Conservation (phyloP, 192 early-diverging fungal genomes). For the Coemansia sp. region DNA sequence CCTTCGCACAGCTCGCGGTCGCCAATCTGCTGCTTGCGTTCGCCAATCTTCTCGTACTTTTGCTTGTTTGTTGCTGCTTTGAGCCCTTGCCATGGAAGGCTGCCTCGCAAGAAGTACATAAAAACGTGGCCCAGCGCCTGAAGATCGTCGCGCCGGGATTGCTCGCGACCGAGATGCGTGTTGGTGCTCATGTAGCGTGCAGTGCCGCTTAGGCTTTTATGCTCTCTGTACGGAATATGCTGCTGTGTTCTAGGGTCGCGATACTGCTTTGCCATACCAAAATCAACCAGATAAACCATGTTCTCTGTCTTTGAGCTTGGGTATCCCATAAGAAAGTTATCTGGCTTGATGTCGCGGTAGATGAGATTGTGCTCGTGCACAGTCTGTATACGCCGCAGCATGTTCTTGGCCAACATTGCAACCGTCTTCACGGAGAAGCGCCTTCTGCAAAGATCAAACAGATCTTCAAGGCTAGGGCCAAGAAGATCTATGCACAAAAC, state of each 20-base stretch:
- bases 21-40: constrained; percentile 91
- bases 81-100: constrained; percentile 95
- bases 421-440: constrained; percentile 93
- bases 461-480: constrained; percentile 90
- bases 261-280: constrained; percentile 99
- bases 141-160: constrained; percentile 95
- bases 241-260: constrained; percentile 93
- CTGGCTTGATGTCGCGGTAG: constrained; percentile 98
- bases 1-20: constrained; percentile 90
- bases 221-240: constrained; percentile 97
- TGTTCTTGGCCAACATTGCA: constrained; percentile 92
- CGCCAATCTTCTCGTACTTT: constrained; percentile 99
- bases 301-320: constrained; percentile 62
- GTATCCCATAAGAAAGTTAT: constrained; percentile 95
- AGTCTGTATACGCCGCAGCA: constrained; percentile 85
- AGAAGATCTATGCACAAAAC: constrained; percentile 93
- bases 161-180: constrained; percentile 96
- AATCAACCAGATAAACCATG: constrained; percentile 89
- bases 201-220: constrained; percentile 91
- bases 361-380: constrained; percentile 95
- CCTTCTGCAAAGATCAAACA: constrained; percentile 94
- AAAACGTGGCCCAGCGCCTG: constrained; percentile 98
- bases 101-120: constrained; percentile 95
- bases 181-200: constrained; percentile 99
- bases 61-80: constrained; percentile 98